A percentile compares a stretch with the other conserved stretches of the same genome.
Conservation (phyloP, 345 rosid species). For the Populus tremula region DNA sequence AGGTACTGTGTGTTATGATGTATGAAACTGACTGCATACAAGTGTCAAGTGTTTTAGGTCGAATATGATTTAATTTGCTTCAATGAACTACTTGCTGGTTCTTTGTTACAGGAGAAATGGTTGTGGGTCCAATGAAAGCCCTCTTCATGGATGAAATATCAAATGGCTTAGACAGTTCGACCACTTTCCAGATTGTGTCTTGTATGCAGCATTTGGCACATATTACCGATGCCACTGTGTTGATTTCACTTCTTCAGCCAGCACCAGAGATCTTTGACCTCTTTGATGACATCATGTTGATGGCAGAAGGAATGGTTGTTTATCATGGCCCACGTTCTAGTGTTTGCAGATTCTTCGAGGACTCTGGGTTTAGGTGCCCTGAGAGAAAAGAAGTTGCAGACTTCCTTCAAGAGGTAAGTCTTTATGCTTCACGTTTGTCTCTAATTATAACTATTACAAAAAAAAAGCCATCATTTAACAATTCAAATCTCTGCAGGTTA, state of each 20-base stretch:
- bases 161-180: constrained; percentile 66
- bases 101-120: constrained; percentile 55
- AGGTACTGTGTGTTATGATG: constrained; percentile 16
- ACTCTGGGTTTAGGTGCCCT: constrained; percentile 63
- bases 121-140: constrained; percentile 61
- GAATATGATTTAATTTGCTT: background rate
- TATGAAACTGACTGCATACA: no score
- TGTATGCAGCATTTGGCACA: constrained; percentile 62
- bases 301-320: constrained; percentile 60
- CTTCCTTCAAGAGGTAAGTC: constrained; percentile 58
- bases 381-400: constrained; percentile 61
- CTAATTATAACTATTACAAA: background rate
- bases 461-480: background rate
- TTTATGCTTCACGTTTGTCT: background rate
- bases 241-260: constrained; percentile 70
- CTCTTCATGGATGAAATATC: constrained; percentile 72
- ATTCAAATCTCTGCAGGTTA: constrained; percentile 36
- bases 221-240: constrained; percentile 46
- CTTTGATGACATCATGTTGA: constrained; percentile 56
- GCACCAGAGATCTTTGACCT: constrained; percentile 61
- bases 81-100: background rate
- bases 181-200: constrained; percentile 54
- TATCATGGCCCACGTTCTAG: constrained; percentile 54
- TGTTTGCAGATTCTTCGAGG: constrained; percentile 43
- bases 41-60: background rate